Percentiles rank a stretch among this genome's conserved stretches.
Conservation (phyloP, 345 rosid species). For the Carallia brachiata region DNA sequence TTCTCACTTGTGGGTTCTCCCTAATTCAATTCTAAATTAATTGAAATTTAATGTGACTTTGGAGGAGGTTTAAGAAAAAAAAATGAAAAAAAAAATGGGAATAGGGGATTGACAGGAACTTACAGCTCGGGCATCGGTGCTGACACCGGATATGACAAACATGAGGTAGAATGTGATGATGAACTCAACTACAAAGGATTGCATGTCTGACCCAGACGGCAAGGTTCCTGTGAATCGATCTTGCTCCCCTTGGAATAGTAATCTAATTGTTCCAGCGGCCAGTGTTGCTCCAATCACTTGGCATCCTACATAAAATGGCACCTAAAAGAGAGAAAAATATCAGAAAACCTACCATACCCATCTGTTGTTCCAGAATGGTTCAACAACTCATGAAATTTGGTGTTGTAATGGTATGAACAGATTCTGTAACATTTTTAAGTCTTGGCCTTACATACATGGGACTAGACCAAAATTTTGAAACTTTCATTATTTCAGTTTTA, state of each 20-base stretch:
- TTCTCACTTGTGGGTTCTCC: too few species aligned
- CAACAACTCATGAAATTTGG: not conserved
- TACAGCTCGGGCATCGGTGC: conserved; percentile 92
- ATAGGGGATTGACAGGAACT: conserved; percentile 19
- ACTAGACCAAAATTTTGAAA: too few species aligned
- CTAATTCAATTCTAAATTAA: too few species aligned
- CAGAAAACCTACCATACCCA: not conserved
- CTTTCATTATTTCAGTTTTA: too few species aligned
- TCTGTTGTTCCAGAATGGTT: not conserved
- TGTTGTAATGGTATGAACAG: too few species aligned
- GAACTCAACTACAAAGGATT: conserved; percentile 80
- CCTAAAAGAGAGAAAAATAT: conserved; percentile 31
- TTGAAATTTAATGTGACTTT: too few species aligned
- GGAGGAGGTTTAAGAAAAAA: too few species aligned
- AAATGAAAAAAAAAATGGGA: not conserved
- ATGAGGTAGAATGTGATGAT: conserved; percentile 91
- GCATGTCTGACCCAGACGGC: conserved; percentile 66
- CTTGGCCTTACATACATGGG: too few species aligned
- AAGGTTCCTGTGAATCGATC: conserved; percentile 71
- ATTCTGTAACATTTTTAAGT: too few species aligned
- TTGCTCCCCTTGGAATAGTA: conserved; percentile 59
- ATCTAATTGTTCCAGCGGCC: conserved; percentile 72
- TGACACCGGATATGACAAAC: conserved; percentile 83
- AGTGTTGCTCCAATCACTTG: conserved; percentile 76
- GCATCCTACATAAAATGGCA: conserved; percentile 63